Evolutionary conservation across 2,329 filamentous ascomycete genomes (phyloP).

Genomic region (Diaporthe citri): DNA sequence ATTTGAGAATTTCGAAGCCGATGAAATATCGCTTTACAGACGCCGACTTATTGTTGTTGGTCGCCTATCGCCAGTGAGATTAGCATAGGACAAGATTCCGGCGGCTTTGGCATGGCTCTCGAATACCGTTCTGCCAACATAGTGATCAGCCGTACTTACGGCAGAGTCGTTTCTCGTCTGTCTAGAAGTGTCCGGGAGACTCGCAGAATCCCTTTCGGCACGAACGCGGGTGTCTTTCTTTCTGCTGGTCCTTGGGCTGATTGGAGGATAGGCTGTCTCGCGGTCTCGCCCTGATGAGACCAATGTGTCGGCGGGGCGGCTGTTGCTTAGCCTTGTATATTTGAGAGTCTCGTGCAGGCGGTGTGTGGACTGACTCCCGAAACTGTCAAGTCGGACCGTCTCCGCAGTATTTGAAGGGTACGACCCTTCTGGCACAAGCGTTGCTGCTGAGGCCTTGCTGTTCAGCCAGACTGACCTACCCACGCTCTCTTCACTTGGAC

Average conservation of each 20-base stretch:
- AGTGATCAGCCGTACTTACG: neutral
- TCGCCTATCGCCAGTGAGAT: neutral
- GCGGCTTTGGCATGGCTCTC: no score
- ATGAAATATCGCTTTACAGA: neutral
- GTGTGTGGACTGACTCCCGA: neutral
- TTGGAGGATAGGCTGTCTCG: neutral
- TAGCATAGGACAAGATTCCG: neutral
- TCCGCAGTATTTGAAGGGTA: neutral
- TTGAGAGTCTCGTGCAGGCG: neutral
- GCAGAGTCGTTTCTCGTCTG: neutral
- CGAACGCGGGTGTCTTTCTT: neutral
- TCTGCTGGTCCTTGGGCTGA: neutral
- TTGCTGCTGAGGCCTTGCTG: conserved; percentile 10
- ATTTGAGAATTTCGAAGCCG: neutral
- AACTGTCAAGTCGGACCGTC: neutral
- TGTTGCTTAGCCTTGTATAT: neutral
- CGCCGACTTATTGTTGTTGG: neutral
- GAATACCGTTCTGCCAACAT: neutral
- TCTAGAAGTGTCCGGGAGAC: fast-evolving
- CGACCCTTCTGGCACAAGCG: neutral
- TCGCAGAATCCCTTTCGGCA: neutral
- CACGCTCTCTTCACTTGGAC: conserved; percentile 17
- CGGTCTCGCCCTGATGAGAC: neutral
- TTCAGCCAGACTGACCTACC: conserved; percentile 2
- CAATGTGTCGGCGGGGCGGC: neutral